These are phyloP conservation scores for Mucor indicus DNA, from an alignment of 371 early-diverging fungal species.

Conservation along the genomic window DNA sequence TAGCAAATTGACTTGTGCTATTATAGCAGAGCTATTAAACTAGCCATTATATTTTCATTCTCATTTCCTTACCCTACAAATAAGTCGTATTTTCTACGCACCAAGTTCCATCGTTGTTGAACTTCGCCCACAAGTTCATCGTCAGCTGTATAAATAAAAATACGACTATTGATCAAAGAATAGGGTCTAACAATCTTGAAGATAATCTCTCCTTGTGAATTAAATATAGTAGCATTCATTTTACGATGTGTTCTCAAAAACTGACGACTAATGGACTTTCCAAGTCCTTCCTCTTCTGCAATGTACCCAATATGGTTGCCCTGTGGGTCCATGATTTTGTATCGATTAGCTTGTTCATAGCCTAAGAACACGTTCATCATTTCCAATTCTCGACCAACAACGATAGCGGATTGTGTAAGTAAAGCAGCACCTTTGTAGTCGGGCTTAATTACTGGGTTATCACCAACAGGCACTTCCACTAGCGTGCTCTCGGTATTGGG, in stretches of 20 bases:
- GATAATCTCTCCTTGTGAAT: constrained; percentile 65
- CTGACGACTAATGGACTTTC: constrained; percentile 68
- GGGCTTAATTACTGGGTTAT: constrained; percentile 31
- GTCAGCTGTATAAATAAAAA: constrained; percentile 61
- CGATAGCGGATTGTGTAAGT: constrained; percentile 58
- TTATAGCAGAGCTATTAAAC: neutral
- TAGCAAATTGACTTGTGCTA: constrained; percentile 63
- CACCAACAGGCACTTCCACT: constrained; percentile 31
- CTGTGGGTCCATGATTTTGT: constrained; percentile 70
- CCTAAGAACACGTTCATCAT: constrained; percentile 82
- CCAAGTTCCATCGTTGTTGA: constrained; percentile 88
- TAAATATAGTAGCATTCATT: constrained; percentile 76
- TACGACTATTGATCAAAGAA: constrained; percentile 75
- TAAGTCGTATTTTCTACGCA: constrained; percentile 80
- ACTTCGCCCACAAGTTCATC: constrained; percentile 80
- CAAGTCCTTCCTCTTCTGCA: constrained; percentile 72
- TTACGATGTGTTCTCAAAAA: constrained; percentile 74
- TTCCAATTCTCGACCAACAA: constrained; percentile 78
- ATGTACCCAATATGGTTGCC: constrained; percentile 80
- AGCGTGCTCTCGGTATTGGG: constrained; percentile 13
- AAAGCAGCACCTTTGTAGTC: constrained; percentile 40
- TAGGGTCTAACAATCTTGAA: constrained; percentile 77
- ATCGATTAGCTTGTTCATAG: constrained; percentile 88
- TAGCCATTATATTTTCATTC: neutral
- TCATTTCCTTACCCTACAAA: constrained; percentile 49